A percentile compares a stretch with the other conserved stretches of the same genome.
Conservation (phyloP, 2,329 filamentous ascomycete genomes). For the Aureobasidium sp. region DNA sequence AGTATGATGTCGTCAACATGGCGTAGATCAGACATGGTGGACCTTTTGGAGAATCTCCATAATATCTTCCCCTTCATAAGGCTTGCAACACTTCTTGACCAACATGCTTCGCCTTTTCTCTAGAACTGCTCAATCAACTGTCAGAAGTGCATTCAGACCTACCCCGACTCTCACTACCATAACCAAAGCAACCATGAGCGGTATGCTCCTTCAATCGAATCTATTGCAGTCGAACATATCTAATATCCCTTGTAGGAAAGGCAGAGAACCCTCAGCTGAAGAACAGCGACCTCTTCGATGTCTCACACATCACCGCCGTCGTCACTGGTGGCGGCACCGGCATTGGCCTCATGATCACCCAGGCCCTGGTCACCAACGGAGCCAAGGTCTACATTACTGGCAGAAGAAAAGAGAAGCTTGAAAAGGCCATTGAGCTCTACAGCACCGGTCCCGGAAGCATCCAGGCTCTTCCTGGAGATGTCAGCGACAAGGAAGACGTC, state of each 20-base stretch:
- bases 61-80: background rate
- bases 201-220: background rate
- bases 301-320: conserved; percentile 38
- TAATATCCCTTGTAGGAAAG: conserved; percentile 17
- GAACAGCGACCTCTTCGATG: conserved; percentile 38
- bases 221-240: background rate
- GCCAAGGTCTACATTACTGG: conserved; percentile 43
- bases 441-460: conserved; percentile 37
- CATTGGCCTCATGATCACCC: conserved; percentile 34
- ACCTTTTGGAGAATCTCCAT: background rate
- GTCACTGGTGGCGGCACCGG: conserved; percentile 42
- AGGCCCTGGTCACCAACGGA: conserved; percentile 30
- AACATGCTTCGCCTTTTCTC: conserved; percentile 20
- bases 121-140: conserved; percentile 17
- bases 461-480: conserved; percentile 37
- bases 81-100: background rate
- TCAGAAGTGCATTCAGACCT: conserved; percentile 17
- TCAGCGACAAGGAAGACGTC: conserved; percentile 45
- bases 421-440: conserved; percentile 41
- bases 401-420: conserved; percentile 37
- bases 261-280: conserved; percentile 34
- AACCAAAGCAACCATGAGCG: conserved; percentile 20
- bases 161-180: conserved; percentile 14
- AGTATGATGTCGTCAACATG: conserved; percentile 15
- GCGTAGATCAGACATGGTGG: background rate